Base-by-base conservation (phyloP, 2,329 filamentous ascomycete genomes). In the Neospermospora avenae region DNA sequence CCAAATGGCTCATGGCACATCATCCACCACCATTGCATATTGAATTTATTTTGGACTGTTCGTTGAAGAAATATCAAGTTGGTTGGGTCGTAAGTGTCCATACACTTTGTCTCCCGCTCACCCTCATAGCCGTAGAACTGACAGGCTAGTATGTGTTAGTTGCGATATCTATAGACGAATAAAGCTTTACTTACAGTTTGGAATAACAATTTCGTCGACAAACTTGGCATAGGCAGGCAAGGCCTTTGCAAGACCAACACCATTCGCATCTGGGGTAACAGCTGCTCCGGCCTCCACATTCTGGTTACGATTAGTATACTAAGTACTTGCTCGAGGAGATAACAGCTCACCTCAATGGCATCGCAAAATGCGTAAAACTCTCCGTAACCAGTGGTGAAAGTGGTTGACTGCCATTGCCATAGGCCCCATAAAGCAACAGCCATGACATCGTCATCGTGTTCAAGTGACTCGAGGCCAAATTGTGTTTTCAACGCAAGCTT, bases 1-100 rank as follows among this genome's bases (percentile, higher is more conserved):
- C 74, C 80, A 59, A 83, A 80, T n/a, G 84, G 83, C 69, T 87
- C 82, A 68, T 87, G 86, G 76, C 85, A 87, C 1, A 79, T 75
- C 60, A 62, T 78, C 84, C 84, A 87, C 7, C 76, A 70, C 83
- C 83, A 87, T 62, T 84, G 81, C 0, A 82, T 73, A 64, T 81
- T 76, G 28, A 74, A 66, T 0, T 67, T 57, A 68, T 86, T 85
- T 52, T 63, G 64, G 4, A 81, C 73, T 1, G 72, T 74, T 18
- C 68, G 72, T 68, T 87, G 81, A 3, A 78, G 81, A 71, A 76
- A 86, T 2, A 81, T 63, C 0, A 78, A 74, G 62, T 74, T 82
- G 20, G 73, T 75, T 6, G 74, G 63, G 65, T 86, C 79, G 70
- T 84, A 78, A 1, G 77, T 80, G 69, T 85, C 74, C 60, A 80